Evolutionary conservation across 345 rosid genomes (phyloP).

Genomic region (Ceriops tagal): DNA sequence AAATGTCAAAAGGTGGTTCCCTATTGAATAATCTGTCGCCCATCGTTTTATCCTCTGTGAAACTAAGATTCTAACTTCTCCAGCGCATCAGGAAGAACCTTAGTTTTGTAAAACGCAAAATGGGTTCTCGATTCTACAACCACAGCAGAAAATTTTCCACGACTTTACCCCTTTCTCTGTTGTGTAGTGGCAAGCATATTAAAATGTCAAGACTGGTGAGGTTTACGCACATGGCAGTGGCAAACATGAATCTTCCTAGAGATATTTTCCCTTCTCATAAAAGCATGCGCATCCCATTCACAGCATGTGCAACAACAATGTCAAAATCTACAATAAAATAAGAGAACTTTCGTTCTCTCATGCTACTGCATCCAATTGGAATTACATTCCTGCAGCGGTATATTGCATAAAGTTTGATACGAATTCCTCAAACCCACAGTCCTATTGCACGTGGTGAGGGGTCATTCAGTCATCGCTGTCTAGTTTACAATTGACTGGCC

Average conservation of each 20-base stretch:
- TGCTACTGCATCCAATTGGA: not conserved
- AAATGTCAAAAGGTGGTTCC: conserved; percentile 28
- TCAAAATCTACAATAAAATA: not conserved
- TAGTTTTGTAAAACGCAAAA: conserved; percentile 20
- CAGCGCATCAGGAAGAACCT: conserved; percentile 16
- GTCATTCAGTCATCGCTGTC: conserved; percentile 10
- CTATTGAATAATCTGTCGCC: conserved; percentile 25
- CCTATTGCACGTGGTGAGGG: conserved; percentile 25
- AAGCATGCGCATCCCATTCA: conserved; percentile 25
- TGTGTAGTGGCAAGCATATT: not conserved
- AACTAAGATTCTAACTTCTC: conserved; percentile 27
- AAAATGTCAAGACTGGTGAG: conserved; percentile 31
- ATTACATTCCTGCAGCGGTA: not conserved
- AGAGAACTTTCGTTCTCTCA: not conserved
- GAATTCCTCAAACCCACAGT: not conserved
- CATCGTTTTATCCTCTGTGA: conserved; percentile 8
- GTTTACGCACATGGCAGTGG: conserved; percentile 12
- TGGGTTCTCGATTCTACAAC: conserved; percentile 20
- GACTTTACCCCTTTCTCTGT: not conserved
- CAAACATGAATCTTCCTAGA: conserved; percentile 17
- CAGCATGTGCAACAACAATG: not conserved
- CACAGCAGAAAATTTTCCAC: not conserved
- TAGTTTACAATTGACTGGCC: too few species aligned
- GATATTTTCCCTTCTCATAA: conserved; percentile 15
- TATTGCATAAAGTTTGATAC: not conserved